Evolutionary conservation across 108 stramenopile genomes (phyloP), one percentile per base, ranked within the genome.

Genomic region (Cyclotella sp.): DNA sequence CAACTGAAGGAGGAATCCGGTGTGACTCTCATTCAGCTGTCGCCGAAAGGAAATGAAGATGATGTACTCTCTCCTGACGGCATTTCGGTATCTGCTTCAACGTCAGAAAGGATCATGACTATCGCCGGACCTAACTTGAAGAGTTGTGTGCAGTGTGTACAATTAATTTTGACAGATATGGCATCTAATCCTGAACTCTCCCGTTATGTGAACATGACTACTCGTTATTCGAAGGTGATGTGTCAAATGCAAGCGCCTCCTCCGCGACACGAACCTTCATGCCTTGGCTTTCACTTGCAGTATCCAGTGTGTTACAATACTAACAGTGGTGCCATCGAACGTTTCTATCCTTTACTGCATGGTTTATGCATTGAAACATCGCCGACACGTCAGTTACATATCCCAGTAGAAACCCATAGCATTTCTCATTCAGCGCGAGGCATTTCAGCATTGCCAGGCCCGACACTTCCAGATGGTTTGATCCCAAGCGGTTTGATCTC

Each of bases 201-300:
- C 59, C 83, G 89, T 46, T 94, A 94, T 66, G 55, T 86, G 11
- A 94, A 94, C 77, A 89, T 90, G 86, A 92, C 93, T 3, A 93
- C 93, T 57, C 89, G 81, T 53, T 91, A 93, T 72, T 83, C 93
- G 22, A 78, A 88, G 46, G 21, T 79, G 30, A 22, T 34, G 34
- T 60, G 75, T 59, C 42, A 63, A 43, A 30, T 54, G n/a, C 75
- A 76, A 41, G 51, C 14, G n/a, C 28, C 63, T 11, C 55, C 44
- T 46, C 27, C 60, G 9, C n/a, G 64, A 34, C 34, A 34, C 6
- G 34, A 34, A 34, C 34, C 34, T 34, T 34, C 34, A 34, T 34
- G 34, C 6, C 34, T 34, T 34, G 34, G 34, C 34, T 6, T 34
- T 6, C 34, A 34, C 2, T 34, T 34, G 34, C 34, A 34, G 2